Evolutionary conservation across 495 filamentous ascomycete genomes (phyloP).

Genomic region (Hypoxylon subgilvum): DNA sequence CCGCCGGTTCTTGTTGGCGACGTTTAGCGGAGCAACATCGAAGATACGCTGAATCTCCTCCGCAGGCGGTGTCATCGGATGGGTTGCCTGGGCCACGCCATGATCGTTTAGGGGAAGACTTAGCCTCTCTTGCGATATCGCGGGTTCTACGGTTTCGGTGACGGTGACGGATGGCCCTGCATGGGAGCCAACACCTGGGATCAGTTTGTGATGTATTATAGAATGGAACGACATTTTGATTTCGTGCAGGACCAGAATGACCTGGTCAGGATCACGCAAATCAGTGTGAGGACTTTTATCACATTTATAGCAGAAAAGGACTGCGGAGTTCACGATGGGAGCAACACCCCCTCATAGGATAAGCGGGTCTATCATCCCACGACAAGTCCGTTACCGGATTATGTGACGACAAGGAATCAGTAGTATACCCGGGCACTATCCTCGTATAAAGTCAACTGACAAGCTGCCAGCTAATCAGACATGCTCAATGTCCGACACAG

Average conservation of each 20-base stretch:
- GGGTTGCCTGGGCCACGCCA: neutral
- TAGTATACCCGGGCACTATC: too few species aligned
- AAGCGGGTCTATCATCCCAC: too few species aligned
- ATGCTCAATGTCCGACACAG: conserved; percentile 26
- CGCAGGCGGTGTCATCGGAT: neutral
- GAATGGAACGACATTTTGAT: conserved; percentile 18
- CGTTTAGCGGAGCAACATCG: conserved; percentile 25
- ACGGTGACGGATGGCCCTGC: neutral
- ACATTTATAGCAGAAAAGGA: too few species aligned
- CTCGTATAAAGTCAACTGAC: too few species aligned
- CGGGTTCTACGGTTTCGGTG: neutral
- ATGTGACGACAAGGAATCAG: neutral
- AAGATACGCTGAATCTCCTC: conserved; percentile 28
- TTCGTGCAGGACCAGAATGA: neutral
- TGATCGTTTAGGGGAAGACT: neutral
- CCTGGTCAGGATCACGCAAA: too few species aligned
- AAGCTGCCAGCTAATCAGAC: too few species aligned
- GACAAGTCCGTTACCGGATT: conserved; percentile 7
- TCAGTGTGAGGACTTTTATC: too few species aligned
- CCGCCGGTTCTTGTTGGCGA: conserved; percentile 19
- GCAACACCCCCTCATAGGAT: too few species aligned
- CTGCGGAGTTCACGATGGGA: too few species aligned
- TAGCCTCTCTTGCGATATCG: neutral
- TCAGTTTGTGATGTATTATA: conserved; percentile 8
- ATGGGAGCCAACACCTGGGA: neutral